Evolutionary conservation across 176 grass and related monocot genomes (phyloP).

Genomic region (Stipa capillata): DNA sequence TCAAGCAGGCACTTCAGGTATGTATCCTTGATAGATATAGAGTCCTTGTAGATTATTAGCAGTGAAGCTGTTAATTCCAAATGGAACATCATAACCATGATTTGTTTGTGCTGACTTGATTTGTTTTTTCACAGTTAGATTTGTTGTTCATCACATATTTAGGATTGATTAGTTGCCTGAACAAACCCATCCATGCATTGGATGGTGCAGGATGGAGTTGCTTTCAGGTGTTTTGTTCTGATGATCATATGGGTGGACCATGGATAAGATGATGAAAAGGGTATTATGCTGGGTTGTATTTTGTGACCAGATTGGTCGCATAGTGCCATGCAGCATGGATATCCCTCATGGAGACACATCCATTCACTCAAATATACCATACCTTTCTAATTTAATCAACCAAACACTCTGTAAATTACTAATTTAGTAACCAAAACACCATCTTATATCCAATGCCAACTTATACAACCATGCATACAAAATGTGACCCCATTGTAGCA

Average conservation of each 20-base stretch:
- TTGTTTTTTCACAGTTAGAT: background rate
- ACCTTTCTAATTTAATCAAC: background rate
- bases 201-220: background rate
- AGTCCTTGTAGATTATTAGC: constrained; percentile 1
- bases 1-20: constrained; percentile 84
- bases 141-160: background rate
- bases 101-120: background rate
- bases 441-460: background rate
- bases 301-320: background rate
- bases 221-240: background rate
- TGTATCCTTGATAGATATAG: background rate
- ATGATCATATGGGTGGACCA: background rate
- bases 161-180: background rate
- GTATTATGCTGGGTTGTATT: background rate
- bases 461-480: background rate
- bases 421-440: background rate
- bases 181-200: background rate
- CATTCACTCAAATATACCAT: background rate
- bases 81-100: background rate
- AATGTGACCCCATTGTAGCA: background rate
- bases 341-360: background rate
- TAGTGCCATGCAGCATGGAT: background rate
- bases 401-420: background rate
- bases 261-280: background rate
- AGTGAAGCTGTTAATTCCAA: background rate